A percentile compares a stretch with the other conserved stretches of the same genome.
These are phyloP conservation scores for Gnomoniopsis smithogilvyi DNA, from an alignment of 2,329 filamentous ascomycete species.

Conservation along the genomic window DNA sequence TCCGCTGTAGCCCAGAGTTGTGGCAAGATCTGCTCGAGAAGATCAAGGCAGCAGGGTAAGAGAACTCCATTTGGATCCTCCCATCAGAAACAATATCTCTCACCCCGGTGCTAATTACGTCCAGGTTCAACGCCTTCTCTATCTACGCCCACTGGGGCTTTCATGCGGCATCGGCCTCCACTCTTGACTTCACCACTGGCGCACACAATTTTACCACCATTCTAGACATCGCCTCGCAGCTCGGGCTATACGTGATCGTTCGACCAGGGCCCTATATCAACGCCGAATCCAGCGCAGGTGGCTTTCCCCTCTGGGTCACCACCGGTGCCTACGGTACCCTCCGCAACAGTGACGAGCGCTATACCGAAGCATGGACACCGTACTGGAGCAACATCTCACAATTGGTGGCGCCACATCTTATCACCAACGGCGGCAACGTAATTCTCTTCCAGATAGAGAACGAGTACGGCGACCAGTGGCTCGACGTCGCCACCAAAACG, in stretches of 20 bases:
- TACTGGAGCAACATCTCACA: slow-evolving; percentile 49
- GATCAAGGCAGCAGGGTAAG: slow-evolving; percentile 37
- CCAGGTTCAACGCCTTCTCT: slow-evolving; percentile 39
- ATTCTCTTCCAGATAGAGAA: slow-evolving; percentile 58
- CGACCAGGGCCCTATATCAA: slow-evolving; percentile 62
- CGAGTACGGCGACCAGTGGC: slow-evolving; percentile 46
- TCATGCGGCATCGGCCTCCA: slow-evolving; percentile 32
- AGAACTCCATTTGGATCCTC: neutral
- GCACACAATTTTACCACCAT: slow-evolving; percentile 51
- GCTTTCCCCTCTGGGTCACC: slow-evolving; percentile 60
- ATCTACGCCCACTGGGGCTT: slow-evolving; percentile 42
- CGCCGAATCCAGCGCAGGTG: slow-evolving; percentile 60
- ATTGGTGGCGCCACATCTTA: slow-evolving; percentile 48
- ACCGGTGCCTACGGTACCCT: slow-evolving; percentile 55
- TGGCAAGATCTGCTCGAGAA: slow-evolving; percentile 41
- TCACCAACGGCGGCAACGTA: slow-evolving; percentile 56
- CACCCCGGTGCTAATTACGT: neutral
- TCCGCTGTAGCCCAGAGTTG: slow-evolving; percentile 27
- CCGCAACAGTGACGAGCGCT: slow-evolving; percentile 49
- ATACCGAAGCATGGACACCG: slow-evolving; percentile 50
- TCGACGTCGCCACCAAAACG: slow-evolving; percentile 35
- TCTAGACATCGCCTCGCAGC: slow-evolving; percentile 49
- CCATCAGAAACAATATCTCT: neutral
- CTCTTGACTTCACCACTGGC: slow-evolving; percentile 45
- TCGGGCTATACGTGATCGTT: slow-evolving; percentile 53